phyloP scores from a whole-genome alignment of 805 yeast genomes.

The Blastobotrys chiropterorum region DNA sequence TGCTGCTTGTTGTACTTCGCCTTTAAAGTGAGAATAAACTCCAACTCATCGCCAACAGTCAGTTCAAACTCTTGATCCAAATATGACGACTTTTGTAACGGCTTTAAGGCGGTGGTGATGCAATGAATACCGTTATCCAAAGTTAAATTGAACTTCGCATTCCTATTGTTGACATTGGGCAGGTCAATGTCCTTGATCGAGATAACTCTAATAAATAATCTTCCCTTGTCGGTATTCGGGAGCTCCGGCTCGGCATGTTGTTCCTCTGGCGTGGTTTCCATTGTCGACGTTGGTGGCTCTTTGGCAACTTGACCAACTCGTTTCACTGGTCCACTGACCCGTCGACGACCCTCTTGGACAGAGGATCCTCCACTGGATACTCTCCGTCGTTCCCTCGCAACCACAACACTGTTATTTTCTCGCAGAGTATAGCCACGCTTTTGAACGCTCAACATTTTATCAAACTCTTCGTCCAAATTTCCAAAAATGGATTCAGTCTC shows the following conservation, averaged over 20 bases:
- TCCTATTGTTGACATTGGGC: constrained; percentile 33
- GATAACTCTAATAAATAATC: constrained; percentile 21
- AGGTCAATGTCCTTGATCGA: constrained; percentile 32
- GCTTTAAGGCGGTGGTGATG: constrained; percentile 51
- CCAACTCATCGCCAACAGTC: constrained; percentile 53
- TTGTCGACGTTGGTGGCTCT: not conserved
- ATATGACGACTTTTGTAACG: constrained; percentile 27
- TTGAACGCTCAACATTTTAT: constrained; percentile 18
- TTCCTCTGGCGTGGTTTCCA: not conserved
- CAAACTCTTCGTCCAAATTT: constrained; percentile 23
- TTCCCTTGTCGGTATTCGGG: constrained; percentile 20
- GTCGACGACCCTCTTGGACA: no score
- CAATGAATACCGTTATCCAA: constrained; percentile 78
- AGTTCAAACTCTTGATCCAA: constrained; percentile 77
- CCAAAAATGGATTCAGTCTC: constrained; percentile 16
- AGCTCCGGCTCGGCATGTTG: constrained; percentile 6
- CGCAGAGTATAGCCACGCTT: constrained; percentile 22
- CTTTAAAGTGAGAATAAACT: constrained; percentile 68
- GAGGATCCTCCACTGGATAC: no score
- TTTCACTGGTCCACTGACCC: constrained; percentile 21
- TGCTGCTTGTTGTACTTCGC: constrained; percentile 41
- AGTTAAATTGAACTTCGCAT: constrained; percentile 42
- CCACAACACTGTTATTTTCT: constrained; percentile 18
- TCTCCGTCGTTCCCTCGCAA: constrained; percentile 17
- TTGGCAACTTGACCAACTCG: not conserved